Conservation (phyloP, 2,329 filamentous ascomycete species). For the Sclerotinia borealis region DNA sequence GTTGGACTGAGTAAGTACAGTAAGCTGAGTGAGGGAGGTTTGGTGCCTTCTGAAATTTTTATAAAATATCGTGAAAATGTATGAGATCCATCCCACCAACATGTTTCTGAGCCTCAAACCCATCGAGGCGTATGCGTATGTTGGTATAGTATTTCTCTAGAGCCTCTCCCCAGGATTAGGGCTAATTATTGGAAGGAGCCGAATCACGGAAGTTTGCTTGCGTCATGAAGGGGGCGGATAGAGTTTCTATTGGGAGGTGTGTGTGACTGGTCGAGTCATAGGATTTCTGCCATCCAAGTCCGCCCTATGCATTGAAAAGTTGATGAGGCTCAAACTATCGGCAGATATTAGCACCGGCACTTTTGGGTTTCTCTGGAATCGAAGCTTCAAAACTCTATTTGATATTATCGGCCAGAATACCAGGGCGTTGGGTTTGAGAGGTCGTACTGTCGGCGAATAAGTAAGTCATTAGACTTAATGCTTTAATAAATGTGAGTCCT, state of each 20-base stretch:
- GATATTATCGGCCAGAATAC: neutral
- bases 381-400: neutral
- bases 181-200: neutral
- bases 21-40: neutral
- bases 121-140: neutral
- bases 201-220: neutral
- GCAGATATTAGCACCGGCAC: neutral
- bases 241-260: neutral
- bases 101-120: neutral
- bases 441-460: neutral
- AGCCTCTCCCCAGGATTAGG: neutral
- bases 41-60: neutral
- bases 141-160: no score
- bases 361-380: neutral
- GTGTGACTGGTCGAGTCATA: neutral
- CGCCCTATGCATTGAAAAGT: neutral
- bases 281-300: neutral
- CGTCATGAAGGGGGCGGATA: neutral
- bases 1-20: neutral
- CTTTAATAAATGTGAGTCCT: neutral
- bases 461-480: neutral
- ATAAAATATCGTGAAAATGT: neutral
- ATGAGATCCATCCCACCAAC: neutral
- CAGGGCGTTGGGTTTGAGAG: neutral
- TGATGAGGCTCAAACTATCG: neutral